Evolutionary conservation across 331 rosid species (phyloP), one percentile per base, ranked within the genome.

Genomic region (Telfairia occidentalis): DNA sequence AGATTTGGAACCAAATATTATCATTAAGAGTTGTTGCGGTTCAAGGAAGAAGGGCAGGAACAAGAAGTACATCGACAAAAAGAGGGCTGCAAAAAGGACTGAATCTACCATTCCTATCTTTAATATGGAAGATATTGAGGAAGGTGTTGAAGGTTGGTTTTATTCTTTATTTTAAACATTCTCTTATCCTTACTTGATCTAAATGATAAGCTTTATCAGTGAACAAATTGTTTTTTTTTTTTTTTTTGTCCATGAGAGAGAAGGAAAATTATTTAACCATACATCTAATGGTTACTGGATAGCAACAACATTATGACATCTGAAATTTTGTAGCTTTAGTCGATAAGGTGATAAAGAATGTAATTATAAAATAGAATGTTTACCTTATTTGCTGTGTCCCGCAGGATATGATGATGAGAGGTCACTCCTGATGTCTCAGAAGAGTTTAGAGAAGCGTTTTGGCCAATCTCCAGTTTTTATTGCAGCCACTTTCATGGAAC

Each of bases 401-500:
- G 82, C 90, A 92, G 99, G 97, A 66, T 92, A 92, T 87, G 99
- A 92, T 72, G 97, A 95, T 67, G 97, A 92, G 87, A 89, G 94
- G 77, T 80, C 96, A 19, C 96, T 90, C 78, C 97, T 95, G 66
- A 86, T 90, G 94, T 86, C 97, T 74, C 94, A 92, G 61, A 88
- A 90, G 96, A 88, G 92, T 85, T 87, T 90, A 79, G 99, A 95
- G 86, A 95, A 95, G 87, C 99, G 99, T 42, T 95, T 95, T 48
- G 99, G 99, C 66, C 99, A 92, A 78, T 95, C 99, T 48, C 99
- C 99, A 1, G 99, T 92, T 81, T 92, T 95, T 80, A 92, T 95
- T 82, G 89, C 97, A 32, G 99, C 97, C 75, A 95, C 99, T 65
- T 95, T 90, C 86, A 90, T 92, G 97, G 99, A 95, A 78, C 92